Base-by-base conservation (phyloP, 116 monocot species). In the Trichopus zeylanicus region DNA sequence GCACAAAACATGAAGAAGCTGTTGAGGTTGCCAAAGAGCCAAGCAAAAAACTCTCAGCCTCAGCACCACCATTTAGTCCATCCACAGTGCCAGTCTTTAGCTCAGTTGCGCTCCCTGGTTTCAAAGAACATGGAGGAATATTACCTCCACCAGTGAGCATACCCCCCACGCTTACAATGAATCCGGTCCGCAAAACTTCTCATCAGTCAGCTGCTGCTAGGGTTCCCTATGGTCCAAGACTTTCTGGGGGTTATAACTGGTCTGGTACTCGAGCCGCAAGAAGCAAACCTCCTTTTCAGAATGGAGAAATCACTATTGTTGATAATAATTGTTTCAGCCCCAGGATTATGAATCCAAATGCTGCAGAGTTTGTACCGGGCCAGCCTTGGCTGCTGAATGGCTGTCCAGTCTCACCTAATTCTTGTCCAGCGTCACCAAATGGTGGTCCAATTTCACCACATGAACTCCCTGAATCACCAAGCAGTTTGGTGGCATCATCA, bases 151-250 rank as follows among this genome's bases (percentile, higher is more conserved):
- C 97, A 24, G 39, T 80, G 24, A 91, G 75, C 57, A 62, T 84
- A 16, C 70, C 81, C 12, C 91, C 79, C 0, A 81, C 86, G 71
- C 32, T 86, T 70, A 58, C 68, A n/a, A 61, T 83, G 0, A 71
- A 60, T 58, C 83, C 78, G 33, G 60, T 81, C 8, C 79, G 86
- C 27, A 95, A 87, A 51, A 67, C 87, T 48, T 82, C 78, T 31
- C 91, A 95, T 46, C 90, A 87, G 26, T 90, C 84, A 27, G 97
- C 97, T 51, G 75, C 97, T 3, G 67, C 91, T 26, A 81, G 90
- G 65, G 84, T 91, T 65, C 91, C 97, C 49, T 97, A 90, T 54
- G 91, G 95, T 46, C 95, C 95, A 5, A 77, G 95, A 37, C 73
- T 95, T 26, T 74, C 86, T 7, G 84, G 90, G 5, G 72, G 73